Evolutionary conservation across 2,329 filamentous ascomycete genomes (phyloP).

Genomic region (Xylaria sp.): DNA sequence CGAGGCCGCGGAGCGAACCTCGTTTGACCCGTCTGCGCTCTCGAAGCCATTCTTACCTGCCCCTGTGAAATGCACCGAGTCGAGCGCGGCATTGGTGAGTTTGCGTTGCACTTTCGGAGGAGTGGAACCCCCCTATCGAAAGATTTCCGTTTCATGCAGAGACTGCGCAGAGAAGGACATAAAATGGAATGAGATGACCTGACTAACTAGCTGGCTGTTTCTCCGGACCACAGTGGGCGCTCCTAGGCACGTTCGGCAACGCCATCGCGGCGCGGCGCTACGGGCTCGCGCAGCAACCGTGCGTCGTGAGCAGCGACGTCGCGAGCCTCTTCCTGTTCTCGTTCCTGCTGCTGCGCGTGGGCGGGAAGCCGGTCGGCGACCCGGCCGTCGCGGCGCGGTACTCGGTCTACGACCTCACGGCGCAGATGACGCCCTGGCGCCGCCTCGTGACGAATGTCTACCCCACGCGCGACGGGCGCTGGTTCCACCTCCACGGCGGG

Average conservation of each 20-base stretch:
- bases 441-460: constrained; percentile 52
- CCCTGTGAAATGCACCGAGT: constrained; percentile 48
- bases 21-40: constrained; percentile 44
- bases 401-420: constrained; percentile 42
- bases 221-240: constrained; percentile 41
- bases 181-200: neutral
- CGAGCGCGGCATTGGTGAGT: constrained; percentile 45
- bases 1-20: constrained; percentile 40
- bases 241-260: constrained; percentile 48
- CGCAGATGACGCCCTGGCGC: constrained; percentile 47
- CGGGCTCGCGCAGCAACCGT: constrained; percentile 40
- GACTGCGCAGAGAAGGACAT: neutral
- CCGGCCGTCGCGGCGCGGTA: constrained; percentile 42
- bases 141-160: too few relatives aligned
- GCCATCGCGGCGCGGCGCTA: constrained; percentile 43
- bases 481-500: constrained; percentile 53
- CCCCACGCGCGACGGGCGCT: constrained; percentile 50
- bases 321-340: constrained; percentile 49
- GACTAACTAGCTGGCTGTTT: neutral
- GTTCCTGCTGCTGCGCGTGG: constrained; percentile 44
- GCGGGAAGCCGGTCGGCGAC: constrained; percentile 41
- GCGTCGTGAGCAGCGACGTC: constrained; percentile 47
- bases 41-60: constrained; percentile 46
- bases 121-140: too few relatives aligned
- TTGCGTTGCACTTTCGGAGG: too few relatives aligned